phyloP scores from a whole-genome alignment of 331 rosid species.

The Malus hybrid region DNA sequence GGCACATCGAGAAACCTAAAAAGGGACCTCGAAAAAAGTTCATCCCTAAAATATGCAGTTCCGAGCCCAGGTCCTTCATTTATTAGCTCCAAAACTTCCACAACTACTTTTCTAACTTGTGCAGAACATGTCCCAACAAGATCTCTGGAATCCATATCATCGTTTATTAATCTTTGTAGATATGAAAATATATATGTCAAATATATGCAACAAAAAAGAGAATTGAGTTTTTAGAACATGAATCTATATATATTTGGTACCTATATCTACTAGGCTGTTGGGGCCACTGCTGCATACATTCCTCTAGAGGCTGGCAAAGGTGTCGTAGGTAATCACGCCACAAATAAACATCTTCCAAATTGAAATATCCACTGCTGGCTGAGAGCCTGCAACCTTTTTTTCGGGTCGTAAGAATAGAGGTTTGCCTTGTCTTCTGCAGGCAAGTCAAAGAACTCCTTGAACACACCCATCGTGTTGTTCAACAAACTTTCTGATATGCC shows the following conservation, averaged over 20 bases:
- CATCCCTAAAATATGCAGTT: not conserved
- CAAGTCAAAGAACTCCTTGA: constrained; percentile 13
- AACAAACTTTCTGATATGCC: constrained; percentile 4
- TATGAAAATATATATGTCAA: not conserved
- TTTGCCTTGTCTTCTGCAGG: constrained; percentile 5
- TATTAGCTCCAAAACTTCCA: not conserved
- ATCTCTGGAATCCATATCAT: not conserved
- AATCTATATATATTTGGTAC: not conserved
- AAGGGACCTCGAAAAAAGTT: not conserved
- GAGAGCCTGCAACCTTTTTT: constrained; percentile 4
- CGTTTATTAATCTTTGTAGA: not conserved
- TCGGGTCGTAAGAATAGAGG: constrained; percentile 12
- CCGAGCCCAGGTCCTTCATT: not conserved
- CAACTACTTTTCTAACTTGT: not conserved
- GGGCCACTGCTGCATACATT: constrained; percentile 12
- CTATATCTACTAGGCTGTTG: constrained; percentile 2
- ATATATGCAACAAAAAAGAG: not conserved
- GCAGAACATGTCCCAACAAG: not conserved
- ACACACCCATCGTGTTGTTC: constrained; percentile 5
- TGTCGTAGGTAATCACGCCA: constrained; percentile 4
- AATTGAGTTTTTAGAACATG: not conserved
- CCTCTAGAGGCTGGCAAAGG: constrained; percentile 22
- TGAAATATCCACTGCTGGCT: constrained; percentile 1
- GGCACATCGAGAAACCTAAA: too few relatives aligned
- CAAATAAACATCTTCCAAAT: not conserved